These are phyloP conservation scores for Fusarium sp. DNA, from an alignment of 2,329 filamentous ascomycete species.

Conservation along the genomic window DNA sequence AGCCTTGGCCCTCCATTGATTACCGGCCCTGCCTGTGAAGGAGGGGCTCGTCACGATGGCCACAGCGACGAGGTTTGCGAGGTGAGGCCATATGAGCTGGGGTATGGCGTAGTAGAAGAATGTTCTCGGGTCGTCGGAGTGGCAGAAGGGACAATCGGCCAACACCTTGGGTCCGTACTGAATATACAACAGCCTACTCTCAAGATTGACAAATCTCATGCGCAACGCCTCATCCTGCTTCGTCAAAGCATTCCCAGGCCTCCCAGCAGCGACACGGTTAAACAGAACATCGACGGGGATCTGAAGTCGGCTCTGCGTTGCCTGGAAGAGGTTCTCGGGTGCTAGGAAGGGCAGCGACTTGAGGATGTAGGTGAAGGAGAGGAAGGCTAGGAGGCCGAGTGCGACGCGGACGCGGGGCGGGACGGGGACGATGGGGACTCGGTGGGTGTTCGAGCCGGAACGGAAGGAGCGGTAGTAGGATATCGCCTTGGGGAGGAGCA, in stretches of 20 bases:
- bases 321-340: conserved; percentile 84
- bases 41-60: conserved; percentile 79
- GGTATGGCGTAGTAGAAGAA: conserved; percentile 88
- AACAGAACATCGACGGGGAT: conserved; percentile 89
- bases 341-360: conserved; percentile 75
- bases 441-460: conserved; percentile 56
- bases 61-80: conserved; percentile 79
- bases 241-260: conserved; percentile 63
- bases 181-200: conserved; percentile 84
- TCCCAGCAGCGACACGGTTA: conserved; percentile 73
- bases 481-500: conserved; percentile 76
- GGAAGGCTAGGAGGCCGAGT: conserved; percentile 69
- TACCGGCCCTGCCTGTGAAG: conserved; percentile 72
- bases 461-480: conserved; percentile 71
- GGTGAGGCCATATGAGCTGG: conserved; percentile 78
- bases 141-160: conserved; percentile 85
- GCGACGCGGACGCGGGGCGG: conserved; percentile 66
- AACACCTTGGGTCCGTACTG: conserved; percentile 83
- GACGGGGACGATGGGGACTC: conserved; percentile 66
- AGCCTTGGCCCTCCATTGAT: conserved; percentile 78
- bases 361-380: conserved; percentile 60
- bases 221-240: conserved; percentile 73
- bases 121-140: conserved; percentile 72
- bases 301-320: conserved; percentile 84
- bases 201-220: conserved; percentile 75